phyloP scores from a whole-genome alignment of 2,329 filamentous ascomycete species.

The Trichoderma citrinoviride region DNA sequence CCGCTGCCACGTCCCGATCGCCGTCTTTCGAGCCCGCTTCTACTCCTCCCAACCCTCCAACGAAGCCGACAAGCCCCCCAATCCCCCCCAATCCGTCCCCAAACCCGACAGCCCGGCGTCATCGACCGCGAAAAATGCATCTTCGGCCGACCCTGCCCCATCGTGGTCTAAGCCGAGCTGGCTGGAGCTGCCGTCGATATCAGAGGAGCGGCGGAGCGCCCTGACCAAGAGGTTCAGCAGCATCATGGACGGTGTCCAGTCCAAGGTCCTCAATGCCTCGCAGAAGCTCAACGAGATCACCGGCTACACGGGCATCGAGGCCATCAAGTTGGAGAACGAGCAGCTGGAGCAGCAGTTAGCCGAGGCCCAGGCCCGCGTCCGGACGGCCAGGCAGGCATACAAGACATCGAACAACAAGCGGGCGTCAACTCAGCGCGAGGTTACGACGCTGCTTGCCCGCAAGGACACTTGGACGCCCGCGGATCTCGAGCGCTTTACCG shows the following conservation, averaged over 20 bases:
- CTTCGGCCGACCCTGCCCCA: background rate
- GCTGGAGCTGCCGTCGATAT: conserved; percentile 34
- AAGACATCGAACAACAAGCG: conserved; percentile 80
- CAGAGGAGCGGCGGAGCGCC: conserved; percentile 35
- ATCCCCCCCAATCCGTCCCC: background rate
- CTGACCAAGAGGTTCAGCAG: conserved; percentile 36
- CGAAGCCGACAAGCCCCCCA: conserved; percentile 20
- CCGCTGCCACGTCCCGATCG: conserved; percentile 27
- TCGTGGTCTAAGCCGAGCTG: conserved; percentile 8
- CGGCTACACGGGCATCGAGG: conserved; percentile 88
- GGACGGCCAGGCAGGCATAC: conserved; percentile 70
- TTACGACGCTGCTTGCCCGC: conserved; percentile 87
- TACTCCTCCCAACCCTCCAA: conserved; percentile 32
- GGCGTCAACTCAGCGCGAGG: conserved; percentile 88
- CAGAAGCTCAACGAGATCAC: conserved; percentile 92
- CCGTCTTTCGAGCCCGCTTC: conserved; percentile 27
- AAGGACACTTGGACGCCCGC: conserved; percentile 87
- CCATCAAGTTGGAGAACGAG: conserved; percentile 75
- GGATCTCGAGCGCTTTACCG: conserved; percentile 93
- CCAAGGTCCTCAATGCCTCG: conserved; percentile 78
- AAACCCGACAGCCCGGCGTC: conserved; percentile 3
- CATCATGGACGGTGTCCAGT: conserved; percentile 86
- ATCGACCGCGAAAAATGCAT: background rate
- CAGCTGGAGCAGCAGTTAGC: conserved; percentile 59
- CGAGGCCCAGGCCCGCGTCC: conserved; percentile 63